Evolutionary conservation across 345 rosid species (phyloP), one percentile per base, ranked within the genome.

Genomic region (Raphanus sativus): DNA sequence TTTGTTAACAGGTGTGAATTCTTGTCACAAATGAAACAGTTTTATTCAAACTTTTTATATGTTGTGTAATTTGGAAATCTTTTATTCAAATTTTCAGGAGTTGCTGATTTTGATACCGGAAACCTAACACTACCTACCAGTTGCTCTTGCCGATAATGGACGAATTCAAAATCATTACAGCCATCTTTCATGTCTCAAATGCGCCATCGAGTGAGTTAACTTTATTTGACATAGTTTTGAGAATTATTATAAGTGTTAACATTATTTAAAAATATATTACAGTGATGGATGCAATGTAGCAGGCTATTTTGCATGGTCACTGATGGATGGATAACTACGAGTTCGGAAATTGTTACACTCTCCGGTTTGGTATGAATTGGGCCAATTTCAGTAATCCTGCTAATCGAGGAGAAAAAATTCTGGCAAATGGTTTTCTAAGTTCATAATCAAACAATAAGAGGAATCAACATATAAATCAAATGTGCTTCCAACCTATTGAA

Each of bases 371-470:
- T n/a, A 76, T 76, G 79, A 76, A 76, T 34, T 76, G 80, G 80
- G 80, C 69, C 55, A 76, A 76, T 15, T 76, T 76, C 63, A 76
- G 63, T 25, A 76, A 76, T 69, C 80, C 80, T 69, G 21, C 29
- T 13, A 71, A 77, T 40, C 25, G 69, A 70, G 40, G 2, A 38
- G 42, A 40, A 77, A 83, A 85, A 61, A 42, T 36, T 77, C 75
- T 16, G 82, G 76, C 29, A 61, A 75, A 68, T 72, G 81, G 79
- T 83, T 67, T 26, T 83, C 83, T 63, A 86, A 7, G 32, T 80
- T 82, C 78, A 61, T 82, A 73, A 61, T 80, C 77, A 38, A 38
- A 38, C 45, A 38, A 9, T 38, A 40, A 40, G 48, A 40, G 4
- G 48, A 40, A 40, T 40, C 28, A 45, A 26, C 13, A 8, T 29